These are phyloP conservation scores for Chalaropsis thielavioides DNA, from an alignment of 2,329 filamentous ascomycete species.

Conservation along the genomic window DNA sequence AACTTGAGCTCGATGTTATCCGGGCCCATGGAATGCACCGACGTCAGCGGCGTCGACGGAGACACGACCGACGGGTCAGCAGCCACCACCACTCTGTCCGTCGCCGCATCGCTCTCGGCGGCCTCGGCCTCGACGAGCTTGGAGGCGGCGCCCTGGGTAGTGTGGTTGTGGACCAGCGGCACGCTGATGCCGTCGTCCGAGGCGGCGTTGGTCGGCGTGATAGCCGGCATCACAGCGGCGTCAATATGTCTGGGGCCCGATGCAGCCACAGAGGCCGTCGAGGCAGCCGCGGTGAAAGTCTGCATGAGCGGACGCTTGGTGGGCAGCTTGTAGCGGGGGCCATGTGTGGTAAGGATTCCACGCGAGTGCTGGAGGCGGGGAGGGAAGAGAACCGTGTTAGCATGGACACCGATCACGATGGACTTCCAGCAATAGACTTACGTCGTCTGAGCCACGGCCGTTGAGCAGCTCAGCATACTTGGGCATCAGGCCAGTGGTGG, in stretches of 20 bases:
- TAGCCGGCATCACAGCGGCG: conserved; percentile 37
- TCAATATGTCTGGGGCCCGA: conserved; percentile 32
- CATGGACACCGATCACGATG: background rate
- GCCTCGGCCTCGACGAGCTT: conserved; percentile 29
- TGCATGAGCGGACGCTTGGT: conserved; percentile 43
- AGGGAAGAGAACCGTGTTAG: background rate
- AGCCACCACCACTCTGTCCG: conserved; percentile 41
- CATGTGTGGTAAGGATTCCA: conserved; percentile 33
- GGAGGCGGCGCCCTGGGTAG: conserved; percentile 33
- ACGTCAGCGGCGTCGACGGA: conserved; percentile 37
- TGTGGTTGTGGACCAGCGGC: conserved; percentile 43
- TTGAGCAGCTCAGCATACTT: conserved; percentile 35
- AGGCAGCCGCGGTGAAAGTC: conserved; percentile 40
- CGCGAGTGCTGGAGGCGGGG: conserved; percentile 24
- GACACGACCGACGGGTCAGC: conserved; percentile 39
- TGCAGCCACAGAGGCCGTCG: conserved; percentile 27
- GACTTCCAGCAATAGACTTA: conserved; percentile 22
- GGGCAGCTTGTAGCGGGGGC: conserved; percentile 29
- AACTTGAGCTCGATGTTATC: conserved; percentile 44
- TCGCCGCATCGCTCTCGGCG: conserved; percentile 24
- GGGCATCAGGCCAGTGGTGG: conserved; percentile 30
- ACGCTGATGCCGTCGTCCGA: conserved; percentile 24
- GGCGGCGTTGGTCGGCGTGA: conserved; percentile 31
- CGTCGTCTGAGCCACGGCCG: conserved; percentile 27
- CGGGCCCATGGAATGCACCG: conserved; percentile 43